Percentiles rank a stretch among this genome's conserved stretches.
phyloP scores from a whole-genome alignment of 208 protist species.

The Trichomonas vaginalis region DNA sequence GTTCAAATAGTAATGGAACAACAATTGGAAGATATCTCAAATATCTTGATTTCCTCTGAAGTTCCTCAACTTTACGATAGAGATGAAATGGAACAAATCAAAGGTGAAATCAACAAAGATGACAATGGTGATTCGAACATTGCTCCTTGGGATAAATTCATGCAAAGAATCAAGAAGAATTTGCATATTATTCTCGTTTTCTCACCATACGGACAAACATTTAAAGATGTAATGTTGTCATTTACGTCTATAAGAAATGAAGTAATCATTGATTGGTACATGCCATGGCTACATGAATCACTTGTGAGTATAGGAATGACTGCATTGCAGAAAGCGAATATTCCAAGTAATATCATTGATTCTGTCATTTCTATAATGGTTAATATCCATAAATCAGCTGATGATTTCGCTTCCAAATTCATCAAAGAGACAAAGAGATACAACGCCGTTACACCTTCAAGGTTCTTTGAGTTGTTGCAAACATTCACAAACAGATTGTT shows the following conservation, averaged over 20 bases:
- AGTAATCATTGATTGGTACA: constrained; percentile 94
- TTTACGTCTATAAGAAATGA: constrained; percentile 86
- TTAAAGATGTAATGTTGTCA: constrained; percentile 76
- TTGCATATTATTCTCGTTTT: constrained; percentile 86
- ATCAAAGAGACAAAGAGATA: constrained; percentile 71
- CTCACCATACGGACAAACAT: constrained; percentile 77
- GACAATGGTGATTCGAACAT: constrained; percentile 70
- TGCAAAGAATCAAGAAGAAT: constrained; percentile 69
- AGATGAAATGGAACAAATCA: constrained; percentile 56
- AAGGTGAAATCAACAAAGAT: constrained; percentile 49
- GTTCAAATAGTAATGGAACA: constrained; percentile 71
- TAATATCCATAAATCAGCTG: constrained; percentile 56
- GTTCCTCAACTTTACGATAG: constrained; percentile 79
- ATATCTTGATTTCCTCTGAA: constrained; percentile 82
- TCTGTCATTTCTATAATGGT: constrained; percentile 26
- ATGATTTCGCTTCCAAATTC: constrained; percentile 71
- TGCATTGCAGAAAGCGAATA: constrained; percentile 56
- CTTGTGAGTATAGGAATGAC: constrained; percentile 66
- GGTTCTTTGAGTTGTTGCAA: constrained; percentile 88
- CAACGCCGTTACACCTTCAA: constrained; percentile 94
- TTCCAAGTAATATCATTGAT: constrained; percentile 22
- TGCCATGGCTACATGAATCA: constrained; percentile 81
- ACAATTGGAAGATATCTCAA: constrained; percentile 89
- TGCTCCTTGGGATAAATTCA: constrained; percentile 48
- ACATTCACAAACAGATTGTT: constrained; percentile 79